A percentile compares a stretch with the other conserved stretches of the same genome.
These are phyloP conservation scores for Meredithiella fracta DNA, from an alignment of 2,329 filamentous ascomycete species.

Conservation along the genomic window DNA sequence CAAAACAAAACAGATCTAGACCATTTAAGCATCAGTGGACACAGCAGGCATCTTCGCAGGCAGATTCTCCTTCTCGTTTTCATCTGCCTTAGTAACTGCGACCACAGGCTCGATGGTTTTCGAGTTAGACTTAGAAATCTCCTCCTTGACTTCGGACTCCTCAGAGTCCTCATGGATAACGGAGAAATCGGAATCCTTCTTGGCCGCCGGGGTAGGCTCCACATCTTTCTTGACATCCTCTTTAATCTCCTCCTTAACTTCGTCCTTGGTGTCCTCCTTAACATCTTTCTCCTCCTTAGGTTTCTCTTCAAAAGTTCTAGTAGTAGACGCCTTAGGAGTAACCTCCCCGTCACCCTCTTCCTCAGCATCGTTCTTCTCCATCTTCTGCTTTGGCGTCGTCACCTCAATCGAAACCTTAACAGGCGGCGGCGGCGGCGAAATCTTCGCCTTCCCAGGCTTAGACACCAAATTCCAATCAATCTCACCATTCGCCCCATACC, in stretches of 20 bases:
- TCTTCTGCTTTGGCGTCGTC: slow-evolving; percentile 5
- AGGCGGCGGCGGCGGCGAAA: slow-evolving; percentile 17
- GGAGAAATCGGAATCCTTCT: background rate
- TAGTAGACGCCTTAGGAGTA: slow-evolving; percentile 8
- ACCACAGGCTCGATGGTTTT: background rate
- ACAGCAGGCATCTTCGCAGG: background rate
- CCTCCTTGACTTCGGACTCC: slow-evolving; percentile 7
- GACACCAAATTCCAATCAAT: slow-evolving; percentile 64
- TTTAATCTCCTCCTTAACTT: background rate
- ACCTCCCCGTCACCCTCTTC: slow-evolving; percentile 13
- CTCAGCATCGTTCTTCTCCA: slow-evolving; percentile 4
- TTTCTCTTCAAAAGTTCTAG: slow-evolving; percentile 16
- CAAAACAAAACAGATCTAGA: too few species aligned
- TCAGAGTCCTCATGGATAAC: slow-evolving; percentile 7
- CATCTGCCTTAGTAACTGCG: background rate
- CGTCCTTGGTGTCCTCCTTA: background rate
- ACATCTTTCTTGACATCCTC: background rate
- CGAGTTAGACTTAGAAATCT: slow-evolving; percentile 3
- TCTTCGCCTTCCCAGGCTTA: slow-evolving; percentile 13
- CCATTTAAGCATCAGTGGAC: background rate
- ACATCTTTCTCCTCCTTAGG: slow-evolving; percentile 3
- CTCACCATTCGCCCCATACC: slow-evolving; percentile 63
- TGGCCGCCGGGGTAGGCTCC: background rate
- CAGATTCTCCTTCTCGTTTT: slow-evolving; percentile 9
- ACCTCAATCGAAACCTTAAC: slow-evolving; percentile 14